Percentiles rank a stretch among this genome's conserved stretches.
Conservation (phyloP, 192 early-diverging fungal species). For the Mortierella claussenii region DNA sequence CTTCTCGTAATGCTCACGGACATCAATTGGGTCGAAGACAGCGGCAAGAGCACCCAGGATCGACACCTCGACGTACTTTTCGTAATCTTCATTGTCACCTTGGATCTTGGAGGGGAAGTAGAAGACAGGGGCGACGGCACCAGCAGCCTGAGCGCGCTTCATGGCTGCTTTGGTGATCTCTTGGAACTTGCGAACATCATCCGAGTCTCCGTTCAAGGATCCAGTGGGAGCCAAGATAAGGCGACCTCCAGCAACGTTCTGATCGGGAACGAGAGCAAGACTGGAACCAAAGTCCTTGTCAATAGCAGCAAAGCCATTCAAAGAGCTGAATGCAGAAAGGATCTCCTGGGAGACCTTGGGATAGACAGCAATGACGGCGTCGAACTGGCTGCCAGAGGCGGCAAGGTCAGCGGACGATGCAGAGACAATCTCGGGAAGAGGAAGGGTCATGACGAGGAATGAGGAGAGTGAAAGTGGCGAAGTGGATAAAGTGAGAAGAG, state of each 20-base stretch:
- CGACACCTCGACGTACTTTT: conserved; percentile 76
- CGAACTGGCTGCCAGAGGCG: conserved; percentile 15
- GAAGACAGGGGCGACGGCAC: conserved; percentile 68
- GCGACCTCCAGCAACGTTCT: conserved; percentile 68
- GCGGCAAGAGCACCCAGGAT: conserved; percentile 78
- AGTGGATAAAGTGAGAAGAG: conserved; percentile 9
- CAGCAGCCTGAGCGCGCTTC: conserved; percentile 70
- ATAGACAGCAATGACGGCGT: conserved; percentile 49
- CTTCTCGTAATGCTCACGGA: conserved; percentile 72
- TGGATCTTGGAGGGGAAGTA: conserved; percentile 67
- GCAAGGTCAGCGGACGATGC: conserved; percentile 29
- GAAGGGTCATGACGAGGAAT: conserved; percentile 26
- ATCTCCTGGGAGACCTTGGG: conserved; percentile 28
- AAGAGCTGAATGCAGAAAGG: conserved; percentile 30
- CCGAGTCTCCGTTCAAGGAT: conserved; percentile 75
- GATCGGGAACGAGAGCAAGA: conserved; percentile 49
- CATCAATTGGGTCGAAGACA: conserved; percentile 82
- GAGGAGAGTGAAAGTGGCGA: not conserved
- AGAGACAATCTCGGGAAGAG: conserved; percentile 38
- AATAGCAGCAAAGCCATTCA: conserved; percentile 22
- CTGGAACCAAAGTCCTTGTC: conserved; percentile 58
- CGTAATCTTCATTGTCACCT: conserved; percentile 63
- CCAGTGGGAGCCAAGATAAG: conserved; percentile 83
- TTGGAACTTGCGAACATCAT: conserved; percentile 82
- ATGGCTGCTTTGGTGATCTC: conserved; percentile 78